Evolutionary conservation across 495 filamentous ascomycete genomes (phyloP).

Genomic region (Aspergillus asperescens): DNA sequence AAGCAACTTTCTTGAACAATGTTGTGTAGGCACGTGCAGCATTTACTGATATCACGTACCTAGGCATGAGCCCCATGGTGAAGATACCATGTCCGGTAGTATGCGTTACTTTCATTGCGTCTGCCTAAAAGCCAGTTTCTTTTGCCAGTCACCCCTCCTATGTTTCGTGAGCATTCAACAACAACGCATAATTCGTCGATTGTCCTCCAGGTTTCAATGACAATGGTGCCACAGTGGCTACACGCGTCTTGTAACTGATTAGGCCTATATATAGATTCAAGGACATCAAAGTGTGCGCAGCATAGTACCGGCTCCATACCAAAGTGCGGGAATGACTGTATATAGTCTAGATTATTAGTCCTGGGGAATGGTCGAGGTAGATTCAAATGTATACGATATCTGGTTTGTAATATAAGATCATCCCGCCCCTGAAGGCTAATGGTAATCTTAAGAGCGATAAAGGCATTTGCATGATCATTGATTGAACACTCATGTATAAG

Average conservation of each 20-base stretch:
- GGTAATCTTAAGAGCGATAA: not conserved
- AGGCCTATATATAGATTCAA: not conserved
- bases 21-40: not conserved
- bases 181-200: not conserved
- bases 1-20: not conserved
- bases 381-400: conserved; percentile 1
- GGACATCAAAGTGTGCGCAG: not conserved
- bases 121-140: not conserved
- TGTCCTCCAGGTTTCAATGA: not conserved
- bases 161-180: not conserved
- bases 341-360: not conserved
- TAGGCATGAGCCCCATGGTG: not conserved
- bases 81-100: not conserved
- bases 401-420: not conserved
- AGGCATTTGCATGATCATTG: conserved; percentile 2
- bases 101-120: not conserved
- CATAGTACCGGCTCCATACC: not conserved
- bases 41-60: not conserved
- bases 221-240: not conserved
- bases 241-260: not conserved
- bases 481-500: conserved; percentile 8
- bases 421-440: not conserved
- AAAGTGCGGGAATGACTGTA: not conserved
- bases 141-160: not conserved
- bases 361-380: not conserved